Evolutionary conservation across 1,284 basidiomycete species (phyloP).

Genomic region (Ceratobasidium sp.): DNA sequence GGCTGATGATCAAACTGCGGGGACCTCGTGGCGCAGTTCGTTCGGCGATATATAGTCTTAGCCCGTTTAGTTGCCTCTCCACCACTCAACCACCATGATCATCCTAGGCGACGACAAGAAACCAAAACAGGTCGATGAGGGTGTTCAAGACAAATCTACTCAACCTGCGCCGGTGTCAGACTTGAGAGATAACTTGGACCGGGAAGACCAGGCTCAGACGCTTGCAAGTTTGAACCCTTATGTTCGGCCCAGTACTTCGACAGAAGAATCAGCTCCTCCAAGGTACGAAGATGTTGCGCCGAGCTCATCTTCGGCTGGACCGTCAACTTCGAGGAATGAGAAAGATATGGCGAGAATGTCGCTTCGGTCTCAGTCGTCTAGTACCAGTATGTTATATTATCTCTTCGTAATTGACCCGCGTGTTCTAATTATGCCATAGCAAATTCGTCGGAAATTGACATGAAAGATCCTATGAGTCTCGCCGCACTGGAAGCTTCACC

Average conservation of each 20-base stretch:
- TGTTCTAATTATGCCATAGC: not conserved
- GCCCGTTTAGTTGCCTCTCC: no score
- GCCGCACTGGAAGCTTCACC: constrained; percentile 33
- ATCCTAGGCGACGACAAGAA: constrained; percentile 28
- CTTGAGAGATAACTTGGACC: not conserved
- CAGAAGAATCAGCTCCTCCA: constrained; percentile 8
- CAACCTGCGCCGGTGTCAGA: not conserved
- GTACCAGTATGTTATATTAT: constrained; percentile 2
- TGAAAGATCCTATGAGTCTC: not conserved
- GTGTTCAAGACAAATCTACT: not conserved
- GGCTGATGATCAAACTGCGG: not conserved
- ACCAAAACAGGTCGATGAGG: not conserved
- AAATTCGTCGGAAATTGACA: not conserved
- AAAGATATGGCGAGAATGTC: constrained; percentile 16
- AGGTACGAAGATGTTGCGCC: constrained; percentile 33
- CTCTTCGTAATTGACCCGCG: not conserved
- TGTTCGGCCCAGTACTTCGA: not conserved
- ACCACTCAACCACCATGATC: constrained; percentile 37
- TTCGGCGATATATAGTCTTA: not conserved
- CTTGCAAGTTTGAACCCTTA: not conserved
- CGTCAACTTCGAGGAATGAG: constrained; percentile 1
- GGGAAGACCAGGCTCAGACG: not conserved
- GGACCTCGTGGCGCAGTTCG: not conserved
- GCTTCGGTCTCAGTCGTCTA: constrained; percentile 33
- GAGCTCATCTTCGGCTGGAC: not conserved